phyloP scores from a whole-genome alignment of 768 basidiomycete species.

The Phlegmacium glaucopus region DNA sequence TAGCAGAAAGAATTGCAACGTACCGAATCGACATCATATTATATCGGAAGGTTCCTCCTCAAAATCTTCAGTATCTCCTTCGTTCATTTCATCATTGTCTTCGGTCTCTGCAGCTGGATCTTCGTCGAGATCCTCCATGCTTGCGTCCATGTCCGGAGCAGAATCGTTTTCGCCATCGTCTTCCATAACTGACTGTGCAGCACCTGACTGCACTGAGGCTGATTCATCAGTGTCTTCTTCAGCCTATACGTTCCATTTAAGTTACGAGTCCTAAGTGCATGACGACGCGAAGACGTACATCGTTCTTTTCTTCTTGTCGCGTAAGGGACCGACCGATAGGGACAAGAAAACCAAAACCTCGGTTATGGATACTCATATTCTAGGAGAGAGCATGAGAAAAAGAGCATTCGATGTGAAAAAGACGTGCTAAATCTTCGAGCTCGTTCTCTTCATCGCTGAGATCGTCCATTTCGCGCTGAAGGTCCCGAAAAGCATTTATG shows the following conservation, averaged over 20 bases:
- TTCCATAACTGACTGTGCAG: conserved; percentile 38
- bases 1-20: background rate
- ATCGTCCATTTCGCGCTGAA: conserved; percentile 77
- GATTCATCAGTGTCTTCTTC: conserved; percentile 51
- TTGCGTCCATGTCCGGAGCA: conserved; percentile 56
- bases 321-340: conserved; percentile 74
- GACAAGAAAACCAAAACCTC: conserved; percentile 65
- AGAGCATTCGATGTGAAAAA: background rate
- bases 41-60: conserved; percentile 45
- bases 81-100: conserved; percentile 39
- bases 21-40: conserved; percentile 2
- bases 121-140: conserved; percentile 56
- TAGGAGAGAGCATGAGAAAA: conserved; percentile 22
- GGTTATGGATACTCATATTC: conserved; percentile 58
- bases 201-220: conserved; percentile 38
- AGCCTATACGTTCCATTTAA: conserved; percentile 22
- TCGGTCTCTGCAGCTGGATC: conserved; percentile 42
- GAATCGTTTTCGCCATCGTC: conserved; percentile 51
- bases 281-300: conserved; percentile 41
- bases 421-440: conserved; percentile 68
- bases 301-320: conserved; percentile 81
- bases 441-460: conserved; percentile 83
- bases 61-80: conserved; percentile 49
- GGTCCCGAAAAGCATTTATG: conserved; percentile 61
- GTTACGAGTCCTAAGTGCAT: background rate